Evolutionary conservation across 495 filamentous ascomycete genomes (phyloP).

Genomic region (Penicillium robsamsonii): DNA sequence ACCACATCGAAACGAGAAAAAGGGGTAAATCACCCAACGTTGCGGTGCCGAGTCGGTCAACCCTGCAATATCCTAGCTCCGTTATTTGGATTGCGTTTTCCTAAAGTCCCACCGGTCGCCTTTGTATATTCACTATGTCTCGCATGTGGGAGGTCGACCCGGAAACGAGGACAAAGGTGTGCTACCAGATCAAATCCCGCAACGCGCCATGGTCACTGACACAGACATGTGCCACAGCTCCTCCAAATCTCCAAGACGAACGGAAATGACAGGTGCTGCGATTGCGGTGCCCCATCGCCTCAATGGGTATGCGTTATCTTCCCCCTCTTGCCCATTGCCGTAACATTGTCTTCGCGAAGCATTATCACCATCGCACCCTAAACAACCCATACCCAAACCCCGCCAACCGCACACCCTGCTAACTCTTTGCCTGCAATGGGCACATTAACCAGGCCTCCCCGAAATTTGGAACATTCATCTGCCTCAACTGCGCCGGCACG

Average conservation of each 20-base stretch:
- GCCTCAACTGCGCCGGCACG: constrained; percentile 89
- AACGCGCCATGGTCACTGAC: constrained; percentile 15
- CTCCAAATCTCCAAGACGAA: constrained; percentile 82
- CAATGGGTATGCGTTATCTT: constrained; percentile 66
- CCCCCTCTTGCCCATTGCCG: constrained; percentile 2
- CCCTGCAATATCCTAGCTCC: constrained; percentile 2
- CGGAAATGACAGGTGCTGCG: constrained; percentile 84
- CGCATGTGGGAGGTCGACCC: constrained; percentile 98
- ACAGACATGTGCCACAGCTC: constrained; percentile 53
- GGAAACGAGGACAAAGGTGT: constrained; percentile 88
- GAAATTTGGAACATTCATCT: constrained; percentile 90
- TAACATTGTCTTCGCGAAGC: background rate
- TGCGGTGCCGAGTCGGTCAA: constrained; percentile 6
- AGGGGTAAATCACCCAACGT: constrained; percentile 1
- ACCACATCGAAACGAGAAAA: background rate
- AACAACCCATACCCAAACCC: background rate
- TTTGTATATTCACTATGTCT: constrained; percentile 35
- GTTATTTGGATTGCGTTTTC: background rate
- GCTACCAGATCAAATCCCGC: constrained; percentile 5
- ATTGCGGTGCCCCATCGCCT: constrained; percentile 89
- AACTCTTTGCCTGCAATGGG: constrained; percentile 1
- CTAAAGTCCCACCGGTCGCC: background rate
- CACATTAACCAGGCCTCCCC: constrained; percentile 54
- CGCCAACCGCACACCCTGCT: constrained; percentile 11
- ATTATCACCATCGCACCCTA: background rate